Conservation (phyloP, 257 asterid species). For the Scutellaria galericulata region DNA sequence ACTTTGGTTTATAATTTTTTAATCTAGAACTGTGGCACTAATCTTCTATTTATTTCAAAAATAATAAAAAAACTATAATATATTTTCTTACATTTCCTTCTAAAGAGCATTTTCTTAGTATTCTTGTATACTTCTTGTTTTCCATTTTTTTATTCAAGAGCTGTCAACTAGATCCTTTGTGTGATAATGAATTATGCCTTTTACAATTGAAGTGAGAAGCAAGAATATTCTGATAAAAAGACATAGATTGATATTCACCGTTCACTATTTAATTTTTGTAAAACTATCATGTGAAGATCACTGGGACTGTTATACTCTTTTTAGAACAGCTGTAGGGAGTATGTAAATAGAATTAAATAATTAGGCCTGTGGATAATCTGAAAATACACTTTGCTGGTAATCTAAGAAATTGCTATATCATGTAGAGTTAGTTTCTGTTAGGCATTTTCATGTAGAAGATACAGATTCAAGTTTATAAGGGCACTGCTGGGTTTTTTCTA, state of each 20-base stretch:
- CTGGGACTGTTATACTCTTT: not conserved
- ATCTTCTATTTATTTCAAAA: not conserved
- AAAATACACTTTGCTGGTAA: slow-evolving; percentile 2
- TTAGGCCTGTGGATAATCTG: slow-evolving; percentile 20
- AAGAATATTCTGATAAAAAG: not conserved
- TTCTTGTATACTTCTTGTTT: not conserved
- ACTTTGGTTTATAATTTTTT: not conserved
- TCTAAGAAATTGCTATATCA: not conserved
- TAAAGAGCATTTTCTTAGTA: not conserved
- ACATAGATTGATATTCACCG: not conserved
- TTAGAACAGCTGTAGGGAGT: not conserved
- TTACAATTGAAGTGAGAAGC: not conserved
- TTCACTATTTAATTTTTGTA: not conserved
- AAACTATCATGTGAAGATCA: not conserved
- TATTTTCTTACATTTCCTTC: slow-evolving; percentile 10
- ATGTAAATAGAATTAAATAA: not conserved
- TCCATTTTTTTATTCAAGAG: not conserved
- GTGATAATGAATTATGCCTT: not conserved
- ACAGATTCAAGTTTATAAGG: not conserved
- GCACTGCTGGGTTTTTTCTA: not conserved
- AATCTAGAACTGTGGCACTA: not conserved
- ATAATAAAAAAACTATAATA: not conserved
- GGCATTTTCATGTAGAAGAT: not conserved
- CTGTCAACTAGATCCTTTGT: slow-evolving; percentile 2
- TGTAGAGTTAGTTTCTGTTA: slow-evolving; percentile 24